Evolutionary conservation across 2,329 filamentous ascomycete species (phyloP).

Genomic region (Stagonosporopsis tanaceti): DNA sequence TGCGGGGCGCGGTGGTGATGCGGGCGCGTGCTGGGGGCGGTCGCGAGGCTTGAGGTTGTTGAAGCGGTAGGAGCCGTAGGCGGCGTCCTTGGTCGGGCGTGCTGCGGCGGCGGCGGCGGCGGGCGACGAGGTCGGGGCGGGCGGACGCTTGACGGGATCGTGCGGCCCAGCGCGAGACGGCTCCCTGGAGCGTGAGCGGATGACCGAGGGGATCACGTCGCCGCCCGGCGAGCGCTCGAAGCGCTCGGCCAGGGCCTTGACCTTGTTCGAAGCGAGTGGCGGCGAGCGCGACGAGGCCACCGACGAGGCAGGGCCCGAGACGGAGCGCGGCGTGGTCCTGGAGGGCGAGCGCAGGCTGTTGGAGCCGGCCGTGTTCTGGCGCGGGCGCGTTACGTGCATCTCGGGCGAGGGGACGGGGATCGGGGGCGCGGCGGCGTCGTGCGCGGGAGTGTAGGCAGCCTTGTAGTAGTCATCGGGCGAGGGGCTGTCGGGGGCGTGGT

Average conservation of each 20-base stretch:
- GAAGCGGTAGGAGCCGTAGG: constrained; percentile 47
- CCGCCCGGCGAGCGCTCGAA: constrained; percentile 46
- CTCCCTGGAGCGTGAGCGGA: constrained; percentile 33
- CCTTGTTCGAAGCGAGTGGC: constrained; percentile 40
- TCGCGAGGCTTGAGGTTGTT: constrained; percentile 48
- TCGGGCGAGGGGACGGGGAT: constrained; percentile 15
- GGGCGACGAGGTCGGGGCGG: constrained; percentile 37
- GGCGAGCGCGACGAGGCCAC: constrained; percentile 30
- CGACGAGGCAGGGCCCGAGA: constrained; percentile 42
- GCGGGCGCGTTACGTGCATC: constrained; percentile 36
- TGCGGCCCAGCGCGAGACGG: constrained; percentile 24
- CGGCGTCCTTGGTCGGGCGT: constrained; percentile 38
- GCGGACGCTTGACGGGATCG: constrained; percentile 24
- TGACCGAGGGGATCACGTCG: constrained; percentile 29
- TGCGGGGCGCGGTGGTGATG: constrained; percentile 35
- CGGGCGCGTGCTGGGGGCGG: constrained; percentile 45
- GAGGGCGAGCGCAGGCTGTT: constrained; percentile 37
- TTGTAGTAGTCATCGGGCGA: constrained; percentile 46
- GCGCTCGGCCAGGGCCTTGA: constrained; percentile 47
- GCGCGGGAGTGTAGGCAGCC: constrained; percentile 28
- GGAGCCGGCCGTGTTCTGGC: constrained; percentile 33
- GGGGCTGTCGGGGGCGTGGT: constrained; percentile 29
- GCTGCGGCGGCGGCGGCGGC: constrained; percentile 31
- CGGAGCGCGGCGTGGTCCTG: constrained; percentile 38
- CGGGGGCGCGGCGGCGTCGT: constrained; percentile 19